Conservation (phyloP, 208 protist species). For the Porcisia deanei region DNA sequence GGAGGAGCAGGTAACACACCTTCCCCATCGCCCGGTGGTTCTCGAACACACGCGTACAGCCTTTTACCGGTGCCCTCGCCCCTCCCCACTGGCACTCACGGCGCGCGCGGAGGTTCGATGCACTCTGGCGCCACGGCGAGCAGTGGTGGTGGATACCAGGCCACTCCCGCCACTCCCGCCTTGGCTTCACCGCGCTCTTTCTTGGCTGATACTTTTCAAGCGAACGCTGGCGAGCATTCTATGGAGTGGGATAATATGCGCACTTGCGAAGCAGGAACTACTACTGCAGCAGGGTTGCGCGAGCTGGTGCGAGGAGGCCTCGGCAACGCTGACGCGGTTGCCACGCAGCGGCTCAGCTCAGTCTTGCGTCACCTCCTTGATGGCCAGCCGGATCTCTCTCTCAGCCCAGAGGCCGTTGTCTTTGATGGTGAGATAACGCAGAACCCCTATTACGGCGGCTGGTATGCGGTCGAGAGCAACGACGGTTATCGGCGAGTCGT, state of each 20-base stretch:
- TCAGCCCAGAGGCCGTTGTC: slow-evolving; percentile 30
- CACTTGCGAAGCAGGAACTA: neutral
- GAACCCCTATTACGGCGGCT: slow-evolving; percentile 66
- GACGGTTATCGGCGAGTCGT: slow-evolving; percentile 61
- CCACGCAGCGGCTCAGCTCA: slow-evolving; percentile 10
- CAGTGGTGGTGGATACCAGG: neutral
- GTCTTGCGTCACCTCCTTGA: slow-evolving; percentile 24
- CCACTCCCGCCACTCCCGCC: slow-evolving; percentile 6
- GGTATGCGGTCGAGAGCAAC: slow-evolving; percentile 61
- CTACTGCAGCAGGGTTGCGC: neutral
- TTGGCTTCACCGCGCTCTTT: slow-evolving; percentile 14
- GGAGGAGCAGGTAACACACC: neutral
- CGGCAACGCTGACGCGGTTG: neutral
- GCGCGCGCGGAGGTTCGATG: neutral
- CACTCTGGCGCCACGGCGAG: neutral
- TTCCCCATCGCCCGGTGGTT: neutral
- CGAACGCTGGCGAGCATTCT: slow-evolving; percentile 1
- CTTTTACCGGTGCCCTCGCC: neutral
- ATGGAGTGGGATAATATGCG: neutral
- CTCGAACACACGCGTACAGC: slow-evolving; percentile 2
- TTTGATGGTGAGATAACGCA: slow-evolving; percentile 41
- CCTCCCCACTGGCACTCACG: neutral
- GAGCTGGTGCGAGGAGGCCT: slow-evolving; percentile 4
- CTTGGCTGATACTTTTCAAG: neutral
- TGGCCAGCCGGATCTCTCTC: slow-evolving; percentile 21